Conservation (phyloP, 306 rosid genomes). For the Quercus berberidifolia region DNA sequence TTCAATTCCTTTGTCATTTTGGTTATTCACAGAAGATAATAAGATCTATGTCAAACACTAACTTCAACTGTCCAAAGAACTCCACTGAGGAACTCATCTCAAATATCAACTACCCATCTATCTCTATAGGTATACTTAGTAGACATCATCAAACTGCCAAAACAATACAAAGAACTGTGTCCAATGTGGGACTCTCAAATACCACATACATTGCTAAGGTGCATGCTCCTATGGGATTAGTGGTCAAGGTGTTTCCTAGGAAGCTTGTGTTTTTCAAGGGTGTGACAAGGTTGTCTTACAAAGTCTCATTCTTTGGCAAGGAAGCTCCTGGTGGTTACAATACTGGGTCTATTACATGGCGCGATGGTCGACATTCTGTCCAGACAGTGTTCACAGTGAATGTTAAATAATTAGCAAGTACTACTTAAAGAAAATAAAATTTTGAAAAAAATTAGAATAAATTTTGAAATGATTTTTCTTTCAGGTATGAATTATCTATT, state of each 20-base stretch:
- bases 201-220: constrained; percentile 68
- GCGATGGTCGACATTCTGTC: constrained; percentile 65
- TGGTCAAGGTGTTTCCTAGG: constrained; percentile 58
- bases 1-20: constrained; percentile 69
- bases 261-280: constrained; percentile 51
- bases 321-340: constrained; percentile 66
- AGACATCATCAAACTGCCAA: constrained; percentile 34
- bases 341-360: constrained; percentile 79
- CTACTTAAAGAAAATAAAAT: not conserved
- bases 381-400: constrained; percentile 64
- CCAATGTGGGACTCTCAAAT: constrained; percentile 68
- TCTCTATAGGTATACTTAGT: constrained; percentile 54
- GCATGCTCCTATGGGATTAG: constrained; percentile 54
- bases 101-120: constrained; percentile 78
- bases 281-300: constrained; percentile 43
- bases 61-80: constrained; percentile 65
- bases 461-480: not conserved
- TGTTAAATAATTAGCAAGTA: constrained; percentile 35
- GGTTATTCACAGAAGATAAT: constrained; percentile 63
- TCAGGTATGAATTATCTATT: not conserved
- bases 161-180: constrained; percentile 60
- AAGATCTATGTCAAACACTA: constrained; percentile 52
- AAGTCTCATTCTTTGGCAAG: constrained; percentile 61
- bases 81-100: constrained; percentile 68
- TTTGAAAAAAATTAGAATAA: not conserved